Evolutionary conservation across 345 rosid genomes (phyloP), one percentile per base, ranked within the genome.

Genomic region (Rhizophora apiculata): DNA sequence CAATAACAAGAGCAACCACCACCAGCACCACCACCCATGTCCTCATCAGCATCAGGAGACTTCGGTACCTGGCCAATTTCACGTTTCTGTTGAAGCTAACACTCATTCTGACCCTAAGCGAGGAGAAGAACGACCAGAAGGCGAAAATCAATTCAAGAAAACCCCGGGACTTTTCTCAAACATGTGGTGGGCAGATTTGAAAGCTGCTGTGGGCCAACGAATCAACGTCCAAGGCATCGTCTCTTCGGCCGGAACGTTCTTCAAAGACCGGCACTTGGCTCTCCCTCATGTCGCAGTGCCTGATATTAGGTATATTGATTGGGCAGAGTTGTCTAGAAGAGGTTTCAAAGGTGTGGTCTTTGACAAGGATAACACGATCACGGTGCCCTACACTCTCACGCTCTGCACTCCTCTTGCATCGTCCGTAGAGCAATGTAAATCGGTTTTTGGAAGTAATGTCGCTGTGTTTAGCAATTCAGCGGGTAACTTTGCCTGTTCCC

Each of bases 111-210:
- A 74, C 60, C 72, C 79, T 68, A 68, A 77, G 75, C 85, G 86
- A n/a, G 77, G 80, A 62, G n/a, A 29, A 54, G 51, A 55, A 63
- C 37, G 31, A 62, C 39, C 61, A 76, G 59, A 2, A 65, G 48
- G 53, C 85, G 75, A 60, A 49, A 63, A 6, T 20, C 60, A 27
- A 18, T 29, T 52, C 24, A 53, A 30, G 71, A 70, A 49, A 2
- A 64, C 30, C 7, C 58, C 64, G 34, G 81, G 60, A 57, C 52
- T 85, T 88, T 87, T 78, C 78, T 74, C 93, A 74, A 90, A 79
- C 87, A 90, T 89, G 98, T 89, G 97, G 98, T 96, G 96, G 99
- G 80, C 84, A 51, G 96, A 96, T 66, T 71, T 96, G 73, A 92
- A 82, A 82, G 96, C 94, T 18, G 96, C 91, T 19, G 36, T 92